These are phyloP conservation scores for Alloteropsis semialata DNA, from an alignment of 176 grass and related monocot species.

Conservation along the genomic window DNA sequence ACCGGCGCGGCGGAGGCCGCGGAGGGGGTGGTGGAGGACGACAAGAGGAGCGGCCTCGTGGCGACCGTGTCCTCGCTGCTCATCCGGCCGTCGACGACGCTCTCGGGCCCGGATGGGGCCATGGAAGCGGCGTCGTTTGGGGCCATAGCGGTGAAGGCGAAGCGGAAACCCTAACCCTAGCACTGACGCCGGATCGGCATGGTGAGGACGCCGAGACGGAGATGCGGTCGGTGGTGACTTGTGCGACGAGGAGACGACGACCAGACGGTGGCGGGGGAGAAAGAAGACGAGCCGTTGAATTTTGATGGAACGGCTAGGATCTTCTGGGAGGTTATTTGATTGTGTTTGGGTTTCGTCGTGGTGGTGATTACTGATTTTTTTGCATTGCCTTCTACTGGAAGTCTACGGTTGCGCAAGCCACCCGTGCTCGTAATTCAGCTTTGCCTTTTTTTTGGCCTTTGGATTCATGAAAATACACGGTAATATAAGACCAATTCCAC, in stretches of 20 bases:
- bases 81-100: conserved; percentile 4
- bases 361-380: not conserved
- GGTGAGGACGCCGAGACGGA: conserved; percentile 10
- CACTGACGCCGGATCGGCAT: conserved; percentile 1
- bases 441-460: too few relatives aligned
- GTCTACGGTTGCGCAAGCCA: too few relatives aligned
- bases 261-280: not conserved
- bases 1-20: not conserved
- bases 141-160: not conserved
- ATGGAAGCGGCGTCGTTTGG: conserved; percentile 27
- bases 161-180: conserved; percentile 30
- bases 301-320: conserved; percentile 11
- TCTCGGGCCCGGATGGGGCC: not conserved
- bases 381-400: too few relatives aligned
- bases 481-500: too few relatives aligned
- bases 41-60: conserved; percentile 45
- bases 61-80: conserved; percentile 24
- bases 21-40: not conserved
- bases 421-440: too few relatives aligned
- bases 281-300: conserved; percentile 6
- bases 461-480: too few relatives aligned
- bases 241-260: conserved; percentile 1
- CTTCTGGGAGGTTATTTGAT: not conserved
- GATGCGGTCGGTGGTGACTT: not conserved
- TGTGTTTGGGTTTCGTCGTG: not conserved